Evolutionary conservation across 176 grass and related monocot species (phyloP), one percentile per base, ranked within the genome.

Genomic region (Poa annua): DNA sequence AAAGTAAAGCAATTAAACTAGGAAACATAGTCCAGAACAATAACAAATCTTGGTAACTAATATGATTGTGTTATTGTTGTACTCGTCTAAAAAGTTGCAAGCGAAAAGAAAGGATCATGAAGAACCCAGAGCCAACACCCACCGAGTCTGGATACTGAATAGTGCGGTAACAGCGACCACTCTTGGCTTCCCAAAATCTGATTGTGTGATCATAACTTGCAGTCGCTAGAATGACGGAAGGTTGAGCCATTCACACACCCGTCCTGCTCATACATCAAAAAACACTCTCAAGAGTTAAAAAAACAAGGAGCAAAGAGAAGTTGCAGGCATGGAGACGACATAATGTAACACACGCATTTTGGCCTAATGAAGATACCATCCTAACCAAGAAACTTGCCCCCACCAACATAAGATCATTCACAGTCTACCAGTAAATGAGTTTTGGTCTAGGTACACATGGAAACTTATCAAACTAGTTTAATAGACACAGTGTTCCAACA

Each of bases 201-300:
- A 98, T 98, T 57, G 96, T 90, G 77, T 98, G 96, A 53, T 98
- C 96, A 82, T 98, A 98, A 55, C 96, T 93, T 48, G 92, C 93
- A 16, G 96, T 95, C 3, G 96, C 96, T 34, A 98, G 93, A 80
- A 95, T 90, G 17, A 95, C 96, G 78, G 88, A 91, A 75, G 96
- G 87, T 86, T 97, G 94, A 79, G 83, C 85, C 94, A 97, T 93
- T 78, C 74, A 38, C 52, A 63, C 81, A 29, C 32, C 57, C 53
- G n/a, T 6, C 60, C 85, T 83, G 68, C 57, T 0, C 66, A 80
- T 68, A 79, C 21, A 70, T 70, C 10, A 83, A 78, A 45, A 61
- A 4, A 62, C 11, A 4, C 25, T 59, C 26, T 80, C 38, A 84
- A 41, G 50, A 51, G 53, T 36, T 36, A 42, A 24, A 77, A 14